Evolutionary conservation across 768 basidiomycete species (phyloP), one percentile per base, ranked within the genome.

Genomic region (Favolaschia claudopus): DNA sequence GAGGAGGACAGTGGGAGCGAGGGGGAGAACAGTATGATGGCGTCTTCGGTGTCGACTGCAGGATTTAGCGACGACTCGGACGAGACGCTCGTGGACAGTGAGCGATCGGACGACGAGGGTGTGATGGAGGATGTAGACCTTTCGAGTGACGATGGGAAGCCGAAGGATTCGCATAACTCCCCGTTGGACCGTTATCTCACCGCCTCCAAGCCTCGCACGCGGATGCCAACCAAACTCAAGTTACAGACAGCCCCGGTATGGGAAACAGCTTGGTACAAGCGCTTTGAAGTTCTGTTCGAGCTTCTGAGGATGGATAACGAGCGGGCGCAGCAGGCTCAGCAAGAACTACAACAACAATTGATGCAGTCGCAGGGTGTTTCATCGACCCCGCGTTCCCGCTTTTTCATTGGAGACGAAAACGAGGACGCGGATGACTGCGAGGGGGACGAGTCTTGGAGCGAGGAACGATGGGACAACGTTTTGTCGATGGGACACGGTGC

Each of bases 21-120:
- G 33, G 64, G 57, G 19, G 72, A 66, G 40, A 72, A 70, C 27
- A 75, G 22, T 70, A n/a, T 67, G 27, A 60, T 76, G 45, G 76
- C 74, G 19, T 66, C 70, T 31, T 60, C 62, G 14, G 67, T 69
- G 20, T 74, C 75, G 3, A 67, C 65, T 4, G 70, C 71, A 10
- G 69, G 67, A 20, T 78, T 68, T 62, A 79, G 79, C 62, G 81
- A 82, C 56, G 82, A 82, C 63, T 82, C 84, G n/a, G 86, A 87
- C 55, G 65, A 75, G n/a, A 86, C 85, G 9, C 76, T 86, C 19
- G 83, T 86, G 24, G 83, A 81, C 64, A 82, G 79, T 46, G 81
- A n/a, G 75, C 29, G 63, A 50, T 27, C 58, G n/a, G 36, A 44
- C 15, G 58, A 58, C 25, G 48, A 57, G 62, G n/a, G n/a, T n/a